Evolutionary conservation across 2,329 filamentous ascomycete genomes (phyloP).

Genomic region (Neonectria magnoliae): DNA sequence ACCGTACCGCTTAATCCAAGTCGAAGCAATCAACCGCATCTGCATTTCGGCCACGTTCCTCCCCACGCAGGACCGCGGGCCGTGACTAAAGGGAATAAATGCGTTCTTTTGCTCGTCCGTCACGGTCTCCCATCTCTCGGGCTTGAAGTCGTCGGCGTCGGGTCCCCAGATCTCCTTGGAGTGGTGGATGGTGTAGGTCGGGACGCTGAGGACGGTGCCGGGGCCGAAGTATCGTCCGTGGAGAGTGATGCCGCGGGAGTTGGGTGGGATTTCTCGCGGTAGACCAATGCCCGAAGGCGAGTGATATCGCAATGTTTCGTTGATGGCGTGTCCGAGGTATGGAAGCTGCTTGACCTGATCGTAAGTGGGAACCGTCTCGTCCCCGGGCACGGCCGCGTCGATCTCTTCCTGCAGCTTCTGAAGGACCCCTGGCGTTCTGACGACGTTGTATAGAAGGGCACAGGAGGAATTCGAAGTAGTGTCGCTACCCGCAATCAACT

Average conservation of each 20-base stretch:
- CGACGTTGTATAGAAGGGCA: conserved; percentile 81
- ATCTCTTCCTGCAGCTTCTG: conserved; percentile 78
- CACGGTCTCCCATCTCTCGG: conserved; percentile 75
- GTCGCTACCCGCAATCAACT: conserved; percentile 83
- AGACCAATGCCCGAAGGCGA: conserved; percentile 87
- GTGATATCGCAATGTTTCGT: conserved; percentile 87
- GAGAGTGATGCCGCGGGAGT: conserved; percentile 71
- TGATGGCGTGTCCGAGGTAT: conserved; percentile 80
- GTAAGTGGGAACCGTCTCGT: conserved; percentile 73
- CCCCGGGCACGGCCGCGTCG: conserved; percentile 71
- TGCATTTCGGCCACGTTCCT: conserved; percentile 91
- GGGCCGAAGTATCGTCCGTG: conserved; percentile 76
- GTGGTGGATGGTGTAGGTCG: conserved; percentile 85
- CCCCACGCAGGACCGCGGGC: conserved; percentile 77
- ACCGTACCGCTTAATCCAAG: conserved; percentile 66
- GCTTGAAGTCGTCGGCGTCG: conserved; percentile 77
- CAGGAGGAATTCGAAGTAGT: conserved; percentile 85
- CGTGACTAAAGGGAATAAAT: conserved; percentile 80
- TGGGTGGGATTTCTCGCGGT: conserved; percentile 75
- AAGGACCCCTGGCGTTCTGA: conserved; percentile 75
- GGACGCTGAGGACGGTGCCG: conserved; percentile 82
- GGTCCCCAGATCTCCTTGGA: conserved; percentile 76
- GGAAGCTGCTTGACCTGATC: conserved; percentile 78
- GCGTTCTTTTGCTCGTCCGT: conserved; percentile 76
- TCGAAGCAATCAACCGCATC: conserved; percentile 78